phyloP scores from a whole-genome alignment of 345 rosid species.

The Geranium rotundifolium region DNA sequence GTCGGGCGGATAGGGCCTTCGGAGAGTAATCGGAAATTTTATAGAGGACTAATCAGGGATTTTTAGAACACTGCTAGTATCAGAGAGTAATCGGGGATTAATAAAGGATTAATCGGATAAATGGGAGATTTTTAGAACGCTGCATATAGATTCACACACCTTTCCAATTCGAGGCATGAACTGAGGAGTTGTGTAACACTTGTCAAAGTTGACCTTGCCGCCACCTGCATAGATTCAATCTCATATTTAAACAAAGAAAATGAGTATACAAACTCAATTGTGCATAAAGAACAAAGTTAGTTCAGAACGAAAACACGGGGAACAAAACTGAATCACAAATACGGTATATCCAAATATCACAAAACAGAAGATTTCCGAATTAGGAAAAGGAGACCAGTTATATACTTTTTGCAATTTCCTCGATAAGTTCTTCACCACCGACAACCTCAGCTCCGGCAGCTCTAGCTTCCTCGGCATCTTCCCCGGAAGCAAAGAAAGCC shows the following conservation, averaged over 20 bases:
- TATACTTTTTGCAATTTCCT: slow-evolving; percentile 62
- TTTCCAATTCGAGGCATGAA: slow-evolving; percentile 72
- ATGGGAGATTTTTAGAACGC: too few species aligned
- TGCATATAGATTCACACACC: slow-evolving; percentile 27
- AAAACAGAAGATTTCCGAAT: not conserved
- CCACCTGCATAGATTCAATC: slow-evolving; percentile 38
- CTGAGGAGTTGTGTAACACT: slow-evolving; percentile 67
- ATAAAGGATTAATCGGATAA: too few species aligned
- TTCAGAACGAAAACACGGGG: too few species aligned
- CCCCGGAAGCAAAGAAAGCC: slow-evolving; percentile 87
- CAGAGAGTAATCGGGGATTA: too few species aligned
- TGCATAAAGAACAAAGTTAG: not conserved
- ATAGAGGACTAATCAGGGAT: too few species aligned
- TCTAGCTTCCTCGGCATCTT: slow-evolving; percentile 93
- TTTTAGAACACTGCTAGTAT: too few species aligned
- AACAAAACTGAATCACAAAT: not conserved
- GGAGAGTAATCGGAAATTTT: too few species aligned
- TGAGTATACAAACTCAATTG: not conserved
- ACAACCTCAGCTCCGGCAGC: slow-evolving; percentile 96
- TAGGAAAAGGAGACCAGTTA: not conserved
- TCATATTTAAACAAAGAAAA: slow-evolving; percentile 5
- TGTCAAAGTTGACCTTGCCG: slow-evolving; percentile 72
- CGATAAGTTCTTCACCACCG: slow-evolving; percentile 80
- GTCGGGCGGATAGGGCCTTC: too few species aligned
- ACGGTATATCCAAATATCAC: not conserved